phyloP scores from a whole-genome alignment of 768 basidiomycete genomes.

The Trametes punicea region DNA sequence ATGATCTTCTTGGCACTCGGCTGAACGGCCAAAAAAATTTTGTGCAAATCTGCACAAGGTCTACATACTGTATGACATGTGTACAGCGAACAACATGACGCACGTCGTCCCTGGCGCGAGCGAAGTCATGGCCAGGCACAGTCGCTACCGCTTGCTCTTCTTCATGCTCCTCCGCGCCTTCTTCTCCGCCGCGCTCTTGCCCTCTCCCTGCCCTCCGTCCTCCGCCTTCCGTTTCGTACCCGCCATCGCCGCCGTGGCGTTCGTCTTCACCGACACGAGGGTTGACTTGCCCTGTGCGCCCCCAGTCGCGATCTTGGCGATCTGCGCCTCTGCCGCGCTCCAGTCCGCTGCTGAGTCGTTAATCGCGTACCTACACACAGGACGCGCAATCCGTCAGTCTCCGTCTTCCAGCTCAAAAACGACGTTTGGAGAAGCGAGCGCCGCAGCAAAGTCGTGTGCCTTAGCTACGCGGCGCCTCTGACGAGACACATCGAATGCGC shows the following conservation, averaged over 20 bases:
- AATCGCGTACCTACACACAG: slow-evolving; percentile 62
- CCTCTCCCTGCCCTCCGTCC: slow-evolving; percentile 34
- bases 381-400: neutral
- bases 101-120: neutral
- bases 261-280: slow-evolving; percentile 71
- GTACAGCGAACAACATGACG: neutral
- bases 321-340: slow-evolving; percentile 70
- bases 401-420: neutral
- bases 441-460: too few relatives aligned
- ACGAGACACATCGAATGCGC: too few relatives aligned
- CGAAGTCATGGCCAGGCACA: neutral
- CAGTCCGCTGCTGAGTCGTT: slow-evolving; percentile 69
- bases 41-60: too few relatives aligned
- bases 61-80: neutral
- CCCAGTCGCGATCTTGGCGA: slow-evolving; percentile 43
- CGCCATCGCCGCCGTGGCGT: slow-evolving; percentile 24
- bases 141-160: slow-evolving; percentile 35
- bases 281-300: slow-evolving; percentile 51
- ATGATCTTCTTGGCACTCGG: too few relatives aligned
- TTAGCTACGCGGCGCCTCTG: too few relatives aligned
- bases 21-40: too few relatives aligned
- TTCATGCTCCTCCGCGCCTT: slow-evolving; percentile 45
- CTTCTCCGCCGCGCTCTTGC: slow-evolving; percentile 35
- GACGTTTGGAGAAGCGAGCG: neutral
- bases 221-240: slow-evolving; percentile 62